phyloP scores from a whole-genome alignment of 2,329 filamentous ascomycete genomes.

The Sporothrix protearum region DNA sequence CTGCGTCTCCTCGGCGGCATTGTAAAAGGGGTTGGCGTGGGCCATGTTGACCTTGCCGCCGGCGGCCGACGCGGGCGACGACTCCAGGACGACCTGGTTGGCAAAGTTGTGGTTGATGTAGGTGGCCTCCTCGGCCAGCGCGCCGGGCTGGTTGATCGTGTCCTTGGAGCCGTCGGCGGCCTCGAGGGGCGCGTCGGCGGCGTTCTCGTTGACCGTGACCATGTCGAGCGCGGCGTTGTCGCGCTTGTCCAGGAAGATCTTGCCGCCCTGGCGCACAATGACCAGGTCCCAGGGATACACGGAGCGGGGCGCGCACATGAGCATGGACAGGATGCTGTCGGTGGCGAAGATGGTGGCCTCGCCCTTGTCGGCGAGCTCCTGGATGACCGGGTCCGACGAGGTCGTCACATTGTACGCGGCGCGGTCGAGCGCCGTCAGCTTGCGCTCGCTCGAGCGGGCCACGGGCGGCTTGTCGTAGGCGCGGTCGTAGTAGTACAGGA shows the following conservation, averaged over 20 bases:
- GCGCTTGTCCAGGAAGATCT: conserved; percentile 98
- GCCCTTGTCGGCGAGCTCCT: conserved; percentile 92
- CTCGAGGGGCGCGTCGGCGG: conserved; percentile 88
- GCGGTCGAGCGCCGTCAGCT: conserved; percentile 83
- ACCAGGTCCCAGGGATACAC: conserved; percentile 99
- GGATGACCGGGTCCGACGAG: conserved; percentile 91
- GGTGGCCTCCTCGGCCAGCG: conserved; percentile 92
- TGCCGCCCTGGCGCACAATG: conserved; percentile 87
- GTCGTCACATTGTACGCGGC: conserved; percentile 98
- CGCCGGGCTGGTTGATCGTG: conserved; percentile 85
- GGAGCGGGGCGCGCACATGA: conserved; percentile 96
- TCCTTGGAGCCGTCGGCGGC: conserved; percentile 90
- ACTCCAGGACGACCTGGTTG: conserved; percentile 91
- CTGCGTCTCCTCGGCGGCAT: conserved; percentile 85
- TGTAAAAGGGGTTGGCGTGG: conserved; percentile 96
- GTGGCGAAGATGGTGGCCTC: conserved; percentile 97
- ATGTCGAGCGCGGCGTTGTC: conserved; percentile 92
- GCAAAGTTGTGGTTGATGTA: conserved; percentile 99
- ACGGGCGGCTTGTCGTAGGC: conserved; percentile 90
- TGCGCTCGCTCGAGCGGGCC: conserved; percentile 75
- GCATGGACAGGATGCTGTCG: conserved; percentile 95
- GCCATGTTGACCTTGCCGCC: conserved; percentile 79
- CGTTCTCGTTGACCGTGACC: conserved; percentile 99
- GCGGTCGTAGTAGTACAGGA: conserved; percentile 98
- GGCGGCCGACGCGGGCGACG: conserved; percentile 66